These are phyloP conservation scores for Pyrenula aspistea DNA, from an alignment of 495 filamentous ascomycete species.

Conservation along the genomic window DNA sequence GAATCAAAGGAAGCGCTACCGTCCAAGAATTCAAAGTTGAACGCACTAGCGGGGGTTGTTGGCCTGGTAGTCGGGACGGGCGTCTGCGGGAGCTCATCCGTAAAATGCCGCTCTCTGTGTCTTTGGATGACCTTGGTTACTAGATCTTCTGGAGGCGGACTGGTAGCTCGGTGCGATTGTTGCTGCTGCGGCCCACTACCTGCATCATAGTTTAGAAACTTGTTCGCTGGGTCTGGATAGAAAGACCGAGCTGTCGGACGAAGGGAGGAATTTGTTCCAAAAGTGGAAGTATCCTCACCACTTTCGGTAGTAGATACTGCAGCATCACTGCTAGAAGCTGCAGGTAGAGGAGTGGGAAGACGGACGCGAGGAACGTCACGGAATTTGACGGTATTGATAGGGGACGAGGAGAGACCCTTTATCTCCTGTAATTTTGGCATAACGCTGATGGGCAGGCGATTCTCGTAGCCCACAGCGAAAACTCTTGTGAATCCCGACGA, in stretches of 20 bases:
- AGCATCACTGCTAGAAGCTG: background rate
- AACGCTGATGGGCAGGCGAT: background rate
- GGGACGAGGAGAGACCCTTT: background rate
- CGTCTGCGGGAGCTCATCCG: background rate
- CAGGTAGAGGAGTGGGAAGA: background rate
- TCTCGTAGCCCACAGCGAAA: background rate
- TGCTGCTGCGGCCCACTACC: background rate
- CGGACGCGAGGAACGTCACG: background rate
- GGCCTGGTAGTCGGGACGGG: background rate
- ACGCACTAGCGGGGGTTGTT: background rate
- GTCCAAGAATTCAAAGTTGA: background rate
- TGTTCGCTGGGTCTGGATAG: background rate
- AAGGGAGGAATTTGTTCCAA: background rate
- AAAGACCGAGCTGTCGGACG: background rate
- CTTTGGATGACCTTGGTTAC: background rate
- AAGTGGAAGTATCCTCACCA: background rate
- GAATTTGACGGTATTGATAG: background rate
- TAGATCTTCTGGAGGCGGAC: background rate
- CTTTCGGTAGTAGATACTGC: too few species aligned
- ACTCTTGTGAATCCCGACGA: background rate
- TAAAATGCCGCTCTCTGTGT: background rate
- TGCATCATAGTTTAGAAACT: background rate
- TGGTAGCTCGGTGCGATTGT: background rate
- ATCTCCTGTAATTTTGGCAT: background rate
- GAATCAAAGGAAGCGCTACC: background rate